A percentile compares a stretch with the other conserved stretches of the same genome.
Conservation (phyloP, 257 asterid species). For the Solanum verrucosum region DNA sequence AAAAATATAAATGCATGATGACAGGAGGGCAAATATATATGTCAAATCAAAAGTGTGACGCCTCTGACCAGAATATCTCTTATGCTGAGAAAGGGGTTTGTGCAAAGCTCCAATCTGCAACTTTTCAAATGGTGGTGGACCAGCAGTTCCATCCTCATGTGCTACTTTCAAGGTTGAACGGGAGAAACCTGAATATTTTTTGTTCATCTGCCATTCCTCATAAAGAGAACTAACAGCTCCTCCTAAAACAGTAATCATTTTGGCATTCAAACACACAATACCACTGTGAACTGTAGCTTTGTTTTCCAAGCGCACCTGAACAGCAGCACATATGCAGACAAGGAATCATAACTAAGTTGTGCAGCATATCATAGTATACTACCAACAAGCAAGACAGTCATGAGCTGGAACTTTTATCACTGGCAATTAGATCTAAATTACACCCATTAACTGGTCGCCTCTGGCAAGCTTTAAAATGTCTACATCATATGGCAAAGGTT, state of each 20-base stretch:
- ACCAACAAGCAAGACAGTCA: neutral
- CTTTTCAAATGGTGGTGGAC: conserved; percentile 78
- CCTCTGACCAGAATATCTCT: conserved; percentile 16
- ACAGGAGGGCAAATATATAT: neutral
- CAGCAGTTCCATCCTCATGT: conserved; percentile 39
- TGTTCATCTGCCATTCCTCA: conserved; percentile 83
- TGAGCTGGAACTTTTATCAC: neutral
- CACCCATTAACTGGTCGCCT: neutral
- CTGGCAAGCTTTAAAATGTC: neutral
- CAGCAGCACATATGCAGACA: conserved; percentile 13
- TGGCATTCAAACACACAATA: conserved; percentile 56
- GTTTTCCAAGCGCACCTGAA: conserved; percentile 57
- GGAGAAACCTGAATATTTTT: conserved; percentile 60
- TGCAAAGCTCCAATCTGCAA: conserved; percentile 38
- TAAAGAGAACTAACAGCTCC: conserved; percentile 73
- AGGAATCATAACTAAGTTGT: neutral
- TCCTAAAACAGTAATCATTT: conserved; percentile 47
- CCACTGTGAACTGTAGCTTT: conserved; percentile 46
- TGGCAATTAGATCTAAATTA: neutral
- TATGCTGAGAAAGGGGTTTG: conserved; percentile 18
- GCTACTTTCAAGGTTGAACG: conserved; percentile 37
- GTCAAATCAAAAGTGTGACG: neutral
- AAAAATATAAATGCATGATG: neutral
- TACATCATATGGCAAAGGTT: neutral
- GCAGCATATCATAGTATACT: neutral